Conservation (phyloP, 1,284 basidiomycete species). For the Cryptococcus depauperatus region DNA sequence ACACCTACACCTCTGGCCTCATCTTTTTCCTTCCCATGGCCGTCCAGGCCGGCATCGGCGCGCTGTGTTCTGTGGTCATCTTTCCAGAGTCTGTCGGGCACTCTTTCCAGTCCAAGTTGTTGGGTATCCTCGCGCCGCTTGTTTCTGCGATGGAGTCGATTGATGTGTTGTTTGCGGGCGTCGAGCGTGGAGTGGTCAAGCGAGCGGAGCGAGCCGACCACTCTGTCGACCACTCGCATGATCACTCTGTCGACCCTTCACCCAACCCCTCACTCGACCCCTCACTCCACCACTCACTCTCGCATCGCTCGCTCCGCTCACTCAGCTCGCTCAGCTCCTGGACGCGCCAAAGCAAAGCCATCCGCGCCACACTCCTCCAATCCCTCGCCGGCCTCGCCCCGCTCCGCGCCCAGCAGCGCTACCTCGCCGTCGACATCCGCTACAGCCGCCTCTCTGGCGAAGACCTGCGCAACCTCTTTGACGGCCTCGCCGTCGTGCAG, state of each 20-base stretch:
- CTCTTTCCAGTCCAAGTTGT: slow-evolving; percentile 36
- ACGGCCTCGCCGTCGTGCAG: slow-evolving; percentile 32
- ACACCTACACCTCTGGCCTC: slow-evolving; percentile 30
- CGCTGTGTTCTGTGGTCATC: slow-evolving; percentile 30
- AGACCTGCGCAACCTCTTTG: slow-evolving; percentile 36
- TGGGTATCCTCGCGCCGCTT: slow-evolving; percentile 32
- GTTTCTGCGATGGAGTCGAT: slow-evolving; percentile 22
- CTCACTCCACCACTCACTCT: too few species aligned
- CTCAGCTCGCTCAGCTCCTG: slow-evolving; percentile 32
- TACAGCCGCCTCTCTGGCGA: slow-evolving; percentile 35
- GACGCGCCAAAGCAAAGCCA: slow-evolving; percentile 27
- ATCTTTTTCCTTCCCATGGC: slow-evolving; percentile 42
- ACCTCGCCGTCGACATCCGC: slow-evolving; percentile 39
- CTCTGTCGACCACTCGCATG: not conserved
- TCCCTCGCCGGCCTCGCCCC: slow-evolving; percentile 35
- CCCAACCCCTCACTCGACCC: slow-evolving; percentile 4
- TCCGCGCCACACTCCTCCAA: slow-evolving; percentile 27
- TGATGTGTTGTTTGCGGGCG: slow-evolving; percentile 26
- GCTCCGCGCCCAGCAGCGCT: slow-evolving; percentile 34
- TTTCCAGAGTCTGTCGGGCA: slow-evolving; percentile 42
- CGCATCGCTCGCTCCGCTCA: too few species aligned
- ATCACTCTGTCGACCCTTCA: slow-evolving; percentile 1
- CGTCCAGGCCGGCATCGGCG: slow-evolving; percentile 34
- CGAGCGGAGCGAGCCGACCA: not conserved
- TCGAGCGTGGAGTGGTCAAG: slow-evolving; percentile 6